Evolutionary conservation across 441 rosid genomes (phyloP), one percentile per base, ranked within the genome.

Genomic region (Pelargonium australe): DNA sequence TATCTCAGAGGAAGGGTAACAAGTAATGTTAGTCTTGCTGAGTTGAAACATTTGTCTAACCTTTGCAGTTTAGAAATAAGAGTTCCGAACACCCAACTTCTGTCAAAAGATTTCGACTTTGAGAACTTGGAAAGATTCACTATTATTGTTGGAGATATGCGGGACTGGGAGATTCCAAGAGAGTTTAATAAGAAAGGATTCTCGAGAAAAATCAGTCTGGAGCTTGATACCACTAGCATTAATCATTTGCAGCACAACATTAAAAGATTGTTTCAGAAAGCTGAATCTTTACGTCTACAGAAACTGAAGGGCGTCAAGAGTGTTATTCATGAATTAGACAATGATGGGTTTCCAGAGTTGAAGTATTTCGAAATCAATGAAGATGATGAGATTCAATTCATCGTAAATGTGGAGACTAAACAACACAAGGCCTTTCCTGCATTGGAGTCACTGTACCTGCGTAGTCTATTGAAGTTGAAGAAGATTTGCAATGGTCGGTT

Each of bases 281-380:
- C 68, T 47, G 66, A 76, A 60, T 70, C 71, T 13, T 19, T 81
- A 5, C 9, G 17, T 65, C 43, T 78, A 17, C 58, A 71, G 47
- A 62, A 69, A 34, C 3, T 69, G 68, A 60, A 55, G 16, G 79
- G 77, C 7, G 7, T 75, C 9, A 55, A 53, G 51, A 68, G 41
- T 62, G 37, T 70, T 19, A 7, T 78, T 34, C 37, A 34, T 34
- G 37, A 34, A 34, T 4, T 34, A 34, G 37, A 34, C 0, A 0
- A 0, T 0, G 37, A 34, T 34, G 37, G 37, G 3, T 34, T 34
- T 34, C 37, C 37, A 34, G 37, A 34, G 5, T 4, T 34, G 37
- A 34, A 60, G 34, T n/a, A 17, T 58, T 13, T 58, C 2, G 0
- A 0, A 6, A 58, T 58, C 63, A 0, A 3, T 5, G 0, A 1